Base-by-base conservation (phyloP, 176 grass and related monocot species). In the Triticum monococcum region DNA sequence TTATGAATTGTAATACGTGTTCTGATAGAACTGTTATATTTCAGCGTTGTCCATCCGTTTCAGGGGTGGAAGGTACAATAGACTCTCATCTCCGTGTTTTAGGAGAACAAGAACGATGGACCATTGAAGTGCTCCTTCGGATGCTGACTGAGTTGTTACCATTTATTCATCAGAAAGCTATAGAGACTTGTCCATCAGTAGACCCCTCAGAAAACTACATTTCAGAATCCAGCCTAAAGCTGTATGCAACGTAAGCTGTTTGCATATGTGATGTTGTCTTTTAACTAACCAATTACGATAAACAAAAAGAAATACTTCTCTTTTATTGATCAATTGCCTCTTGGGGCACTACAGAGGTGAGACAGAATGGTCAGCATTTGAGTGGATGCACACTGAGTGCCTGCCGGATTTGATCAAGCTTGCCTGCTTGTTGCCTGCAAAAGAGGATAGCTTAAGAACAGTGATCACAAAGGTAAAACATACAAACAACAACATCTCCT, bases 351-450 rank as follows among this genome's bases (percentile, higher is more conserved):
- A 88, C 77, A 96, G 96, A 78, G 91, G 93, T 87, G 83, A 96
- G 83, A 83, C 80, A 32, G 92, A 94, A 68, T 98, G 96, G 93
- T 64, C 90, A 87, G 75, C 91, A 78, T 96, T 98, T 94, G 96
- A 98, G 83, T 98, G 96, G 96, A 98, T 98, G 93, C 92, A 96
- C 81, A 91, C 87, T 40, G 90, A 98, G 37, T 98, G 96, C 87
- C 81, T 98, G 65, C 96, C 92, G 17, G 88, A 98, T 89, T 91
- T 98, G 63, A 94, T 96, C 84, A 95, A 94, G 82, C 91, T 98
- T 81, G 82, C 93, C 52, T 89, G 89, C 79, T 92, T 98, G 66
- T 92, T 98, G 86, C 94, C 96, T 38, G 81, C 81, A 16, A 94
- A 92, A 81, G 96, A 98, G 88, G 96, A 96, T 87, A 96, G 86